phyloP scores from a whole-genome alignment of 2,329 filamentous ascomycete genomes.

The Aspergillus novoparasiticus region DNA sequence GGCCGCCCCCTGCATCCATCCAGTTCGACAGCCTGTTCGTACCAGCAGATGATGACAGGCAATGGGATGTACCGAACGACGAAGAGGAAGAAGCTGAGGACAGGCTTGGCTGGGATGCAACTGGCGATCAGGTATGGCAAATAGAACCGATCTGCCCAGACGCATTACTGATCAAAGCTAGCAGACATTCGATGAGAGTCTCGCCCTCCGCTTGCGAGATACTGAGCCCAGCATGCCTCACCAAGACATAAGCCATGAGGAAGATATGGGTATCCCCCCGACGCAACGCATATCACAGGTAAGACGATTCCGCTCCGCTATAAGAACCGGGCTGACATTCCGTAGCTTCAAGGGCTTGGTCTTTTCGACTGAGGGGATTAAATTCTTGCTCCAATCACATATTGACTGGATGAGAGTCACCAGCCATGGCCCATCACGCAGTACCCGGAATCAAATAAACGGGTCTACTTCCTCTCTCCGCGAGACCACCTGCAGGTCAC shows the following conservation, averaged over 20 bases:
- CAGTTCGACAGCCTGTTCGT: conserved; percentile 64
- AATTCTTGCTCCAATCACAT: not conserved
- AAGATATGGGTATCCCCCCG: conserved; percentile 47
- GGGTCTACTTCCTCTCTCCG: not conserved
- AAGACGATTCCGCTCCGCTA: conserved; percentile 13
- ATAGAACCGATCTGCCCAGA: not conserved
- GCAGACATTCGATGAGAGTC: conserved; percentile 33
- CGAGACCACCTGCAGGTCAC: conserved; percentile 18
- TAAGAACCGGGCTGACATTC: conserved; percentile 23
- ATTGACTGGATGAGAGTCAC: too few species aligned
- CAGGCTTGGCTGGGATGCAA: conserved; percentile 64
- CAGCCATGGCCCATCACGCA: not conserved
- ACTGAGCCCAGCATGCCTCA: conserved; percentile 30
- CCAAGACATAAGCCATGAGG: conserved; percentile 22
- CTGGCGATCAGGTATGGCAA: conserved; percentile 50
- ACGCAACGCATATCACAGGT: conserved; percentile 55
- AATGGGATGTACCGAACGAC: conserved; percentile 63
- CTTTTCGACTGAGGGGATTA: conserved; percentile 44
- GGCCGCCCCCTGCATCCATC: conserved; percentile 37
- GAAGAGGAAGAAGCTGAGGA: conserved; percentile 60
- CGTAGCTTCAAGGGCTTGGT: conserved; percentile 40
- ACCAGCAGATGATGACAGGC: conserved; percentile 60
- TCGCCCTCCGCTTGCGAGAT: conserved; percentile 37
- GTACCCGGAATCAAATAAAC: not conserved
- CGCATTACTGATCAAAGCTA: conserved; percentile 14